These are phyloP conservation scores for Aspergillus fischeri DNA, from an alignment of 2,329 filamentous ascomycete genomes.

Conservation along the genomic window DNA sequence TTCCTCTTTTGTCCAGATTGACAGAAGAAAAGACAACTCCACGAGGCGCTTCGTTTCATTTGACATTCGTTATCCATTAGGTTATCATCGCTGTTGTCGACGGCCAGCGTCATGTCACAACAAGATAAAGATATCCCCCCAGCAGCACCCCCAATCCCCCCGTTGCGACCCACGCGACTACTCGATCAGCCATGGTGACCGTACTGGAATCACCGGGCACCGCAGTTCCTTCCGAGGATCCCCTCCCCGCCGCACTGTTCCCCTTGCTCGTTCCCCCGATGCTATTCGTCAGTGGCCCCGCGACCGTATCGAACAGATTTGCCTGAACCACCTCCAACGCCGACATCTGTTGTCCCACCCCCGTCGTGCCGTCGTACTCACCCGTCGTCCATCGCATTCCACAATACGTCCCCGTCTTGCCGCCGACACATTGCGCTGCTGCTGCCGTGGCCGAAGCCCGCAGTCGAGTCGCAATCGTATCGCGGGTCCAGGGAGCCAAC, in stretches of 20 bases:
- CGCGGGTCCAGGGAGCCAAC: conserved; percentile 53
- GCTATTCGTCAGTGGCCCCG: conserved; percentile 39
- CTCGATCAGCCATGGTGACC: conserved; percentile 25
- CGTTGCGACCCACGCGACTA: conserved; percentile 25
- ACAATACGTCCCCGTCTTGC: conserved; percentile 34
- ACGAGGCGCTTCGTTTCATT: background rate
- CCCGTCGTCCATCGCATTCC: conserved; percentile 36
- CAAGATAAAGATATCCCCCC: conserved; percentile 7
- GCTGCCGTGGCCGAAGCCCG: conserved; percentile 51
- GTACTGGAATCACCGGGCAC: conserved; percentile 19
- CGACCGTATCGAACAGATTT: conserved; percentile 42
- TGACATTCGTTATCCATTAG: background rate
- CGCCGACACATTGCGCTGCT: conserved; percentile 34
- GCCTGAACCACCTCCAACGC: conserved; percentile 56
- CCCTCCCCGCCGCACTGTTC: conserved; percentile 34
- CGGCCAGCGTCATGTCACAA: background rate
- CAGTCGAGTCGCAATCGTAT: conserved; percentile 50
- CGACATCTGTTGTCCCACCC: conserved; percentile 38
- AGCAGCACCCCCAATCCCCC: conserved; percentile 23
- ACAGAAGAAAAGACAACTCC: background rate
- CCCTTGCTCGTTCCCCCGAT: conserved; percentile 55
- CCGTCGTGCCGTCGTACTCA: conserved; percentile 27
- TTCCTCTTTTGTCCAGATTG: background rate
- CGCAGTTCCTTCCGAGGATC: conserved; percentile 2
- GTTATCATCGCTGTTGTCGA: background rate